A percentile compares a stretch with the other conserved stretches of the same genome.
These are phyloP conservation scores for Psilocybe azurescens DNA, from an alignment of 768 basidiomycete species.

Conservation along the genomic window DNA sequence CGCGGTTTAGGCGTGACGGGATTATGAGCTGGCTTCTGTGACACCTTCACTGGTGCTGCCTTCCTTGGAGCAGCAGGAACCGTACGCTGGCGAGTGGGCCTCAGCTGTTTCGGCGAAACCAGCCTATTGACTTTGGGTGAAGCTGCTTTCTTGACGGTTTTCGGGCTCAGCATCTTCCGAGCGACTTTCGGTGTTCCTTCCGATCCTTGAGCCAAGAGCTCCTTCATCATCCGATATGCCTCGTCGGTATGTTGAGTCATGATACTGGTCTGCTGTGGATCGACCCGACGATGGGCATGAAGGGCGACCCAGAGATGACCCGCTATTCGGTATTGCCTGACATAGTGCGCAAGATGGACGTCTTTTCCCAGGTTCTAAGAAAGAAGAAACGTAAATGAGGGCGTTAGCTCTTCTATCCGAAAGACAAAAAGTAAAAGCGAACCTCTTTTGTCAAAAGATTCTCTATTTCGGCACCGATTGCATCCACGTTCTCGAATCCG, in stretches of 20 bases:
- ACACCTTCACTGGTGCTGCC: conserved; percentile 31
- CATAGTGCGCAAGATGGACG: conserved; percentile 33
- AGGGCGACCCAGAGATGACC: conserved; percentile 74
- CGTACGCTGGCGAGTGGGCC: conserved; percentile 23
- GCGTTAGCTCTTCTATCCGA: no score
- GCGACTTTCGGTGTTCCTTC: conserved; percentile 17
- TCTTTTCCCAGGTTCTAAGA: conserved; percentile 42
- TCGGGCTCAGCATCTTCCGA: conserved; percentile 27
- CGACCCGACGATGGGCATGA: conserved; percentile 64
- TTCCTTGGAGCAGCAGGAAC: conserved; percentile 34
- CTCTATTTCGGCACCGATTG: conserved; percentile 47
- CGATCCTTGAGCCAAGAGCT: conserved; percentile 30
- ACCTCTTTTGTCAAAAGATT: conserved; percentile 49
- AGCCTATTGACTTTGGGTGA: conserved; percentile 22
- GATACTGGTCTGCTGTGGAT: conserved; percentile 45
- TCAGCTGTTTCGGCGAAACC: conserved; percentile 26
- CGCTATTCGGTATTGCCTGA: conserved; percentile 54
- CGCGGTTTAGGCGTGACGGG: conserved; percentile 53
- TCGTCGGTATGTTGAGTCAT: conserved; percentile 59
- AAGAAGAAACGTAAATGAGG: not conserved
- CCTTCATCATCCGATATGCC: conserved; percentile 54
- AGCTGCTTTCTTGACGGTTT: conserved; percentile 23
- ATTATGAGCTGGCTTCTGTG: conserved; percentile 19
- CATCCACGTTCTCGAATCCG: conserved; percentile 35
- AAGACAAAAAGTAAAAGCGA: conserved; percentile 16